A percentile compares a stretch with the other conserved stretches of the same genome.
Conservation (phyloP, 306 rosid species). For the Trifolium pratense region DNA sequence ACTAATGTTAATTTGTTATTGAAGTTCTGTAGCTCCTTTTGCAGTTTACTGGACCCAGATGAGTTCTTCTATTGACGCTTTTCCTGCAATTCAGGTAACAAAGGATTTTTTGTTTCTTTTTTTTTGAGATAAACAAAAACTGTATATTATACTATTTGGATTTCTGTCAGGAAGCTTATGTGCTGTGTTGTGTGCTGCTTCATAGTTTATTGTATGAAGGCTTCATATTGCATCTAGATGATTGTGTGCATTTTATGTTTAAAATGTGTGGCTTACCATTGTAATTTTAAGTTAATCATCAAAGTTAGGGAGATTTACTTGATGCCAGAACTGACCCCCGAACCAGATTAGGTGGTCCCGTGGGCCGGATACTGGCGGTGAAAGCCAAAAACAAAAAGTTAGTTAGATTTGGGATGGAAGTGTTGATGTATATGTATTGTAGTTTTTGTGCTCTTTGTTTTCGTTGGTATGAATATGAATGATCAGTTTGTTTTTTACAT, state of each 20-base stretch:
- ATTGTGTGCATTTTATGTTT: neutral
- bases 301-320: neutral
- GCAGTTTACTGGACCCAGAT: conserved; percentile 36
- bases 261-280: conserved; percentile 16
- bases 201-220: neutral
- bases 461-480: neutral
- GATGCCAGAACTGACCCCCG: too few species aligned
- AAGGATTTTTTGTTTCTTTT: too few species aligned
- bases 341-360: too few species aligned
- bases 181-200: too few species aligned
- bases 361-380: too few species aligned
- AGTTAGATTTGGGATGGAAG: neutral
- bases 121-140: neutral
- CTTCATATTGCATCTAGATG: neutral
- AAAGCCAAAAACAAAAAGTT: too few species aligned
- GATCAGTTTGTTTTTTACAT: neutral
- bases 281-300: conserved; percentile 22
- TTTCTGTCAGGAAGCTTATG: too few species aligned
- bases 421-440: neutral
- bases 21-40: neutral
- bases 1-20: neutral
- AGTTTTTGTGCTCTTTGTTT: neutral
- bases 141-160: neutral
- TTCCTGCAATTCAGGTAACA: conserved; percentile 61
- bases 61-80: conserved; percentile 58